Evolutionary conservation across 2,329 filamentous ascomycete species (phyloP).

Genomic region (Neoscytalidium dimidiatum): DNA sequence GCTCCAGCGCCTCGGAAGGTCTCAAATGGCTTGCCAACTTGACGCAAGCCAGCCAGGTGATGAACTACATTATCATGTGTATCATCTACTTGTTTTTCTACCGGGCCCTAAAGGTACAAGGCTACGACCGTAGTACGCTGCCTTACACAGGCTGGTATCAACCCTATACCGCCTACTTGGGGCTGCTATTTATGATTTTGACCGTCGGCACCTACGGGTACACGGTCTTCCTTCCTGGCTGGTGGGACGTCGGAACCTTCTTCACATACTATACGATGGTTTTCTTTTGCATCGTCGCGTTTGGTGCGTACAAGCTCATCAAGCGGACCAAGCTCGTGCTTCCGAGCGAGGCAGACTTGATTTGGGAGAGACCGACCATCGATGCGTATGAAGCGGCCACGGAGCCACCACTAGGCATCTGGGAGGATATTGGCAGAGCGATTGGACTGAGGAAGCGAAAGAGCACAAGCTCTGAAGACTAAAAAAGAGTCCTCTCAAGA

Average conservation of each 20-base stretch:
- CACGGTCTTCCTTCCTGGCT: constrained; percentile 51
- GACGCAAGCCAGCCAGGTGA: constrained; percentile 60
- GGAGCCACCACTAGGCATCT: constrained; percentile 36
- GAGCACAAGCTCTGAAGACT: neutral
- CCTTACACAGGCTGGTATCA: constrained; percentile 49
- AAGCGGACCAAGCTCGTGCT: constrained; percentile 59
- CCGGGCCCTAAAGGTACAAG: constrained; percentile 44
- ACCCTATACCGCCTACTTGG: constrained; percentile 55
- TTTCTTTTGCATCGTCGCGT: constrained; percentile 45
- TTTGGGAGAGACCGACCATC: constrained; percentile 43
- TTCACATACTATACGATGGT: constrained; percentile 58
- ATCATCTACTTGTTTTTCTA: constrained; percentile 58
- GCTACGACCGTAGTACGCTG: constrained; percentile 52
- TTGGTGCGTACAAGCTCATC: constrained; percentile 63
- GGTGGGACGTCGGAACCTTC: constrained; percentile 52
- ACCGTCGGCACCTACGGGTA: constrained; percentile 57
- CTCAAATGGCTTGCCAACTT: constrained; percentile 47
- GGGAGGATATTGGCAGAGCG: constrained; percentile 40
- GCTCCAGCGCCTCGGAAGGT: constrained; percentile 30
- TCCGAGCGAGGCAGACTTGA: constrained; percentile 52
- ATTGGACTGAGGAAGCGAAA: constrained; percentile 30
- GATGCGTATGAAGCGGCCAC: constrained; percentile 40
- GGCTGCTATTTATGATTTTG: constrained; percentile 50
- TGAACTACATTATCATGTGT: constrained; percentile 63
- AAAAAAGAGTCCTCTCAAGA: neutral